Evolutionary conservation across 2,329 filamentous ascomycete genomes (phyloP), one percentile per base, ranked within the genome.

Genomic region (Aspergillus fijiensis): DNA sequence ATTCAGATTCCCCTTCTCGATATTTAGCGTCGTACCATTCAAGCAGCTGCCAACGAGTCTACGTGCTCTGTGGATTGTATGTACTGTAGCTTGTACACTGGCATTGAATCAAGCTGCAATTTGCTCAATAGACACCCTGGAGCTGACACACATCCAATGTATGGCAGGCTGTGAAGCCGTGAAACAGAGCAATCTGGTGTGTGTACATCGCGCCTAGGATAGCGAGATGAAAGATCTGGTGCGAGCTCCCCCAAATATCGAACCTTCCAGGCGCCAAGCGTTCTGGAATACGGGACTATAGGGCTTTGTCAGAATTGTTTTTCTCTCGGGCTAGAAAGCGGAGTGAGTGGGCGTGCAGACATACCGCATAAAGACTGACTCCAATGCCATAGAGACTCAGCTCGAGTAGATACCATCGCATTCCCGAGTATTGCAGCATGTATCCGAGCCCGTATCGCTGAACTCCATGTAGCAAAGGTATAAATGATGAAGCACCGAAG

Each of bases 391-490:
- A 66, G 19, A 67, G 55, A 49, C 33, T 31, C 49, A 63, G 60
- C 57, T 67, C 65, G 25, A 61, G 54, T 14, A 67, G 60, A 57
- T 62, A 66, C 60, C 60, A 65, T 39, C 58, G 58, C 57, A 66
- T 63, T 52, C 65, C 65, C 33, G 60, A 61, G 58, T 64, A 62
- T 31, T 63, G 58, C 29, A 53, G 27, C 60, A 63, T 60, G 27
- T 63, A 56, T 33, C 55, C 27, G 31, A 60, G 49, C 50, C 57
- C 59, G 29, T 56, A 50, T 49, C 39, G 54, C 25, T 49, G 54
- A 23, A 56, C 45, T 56, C 54, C 54, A 56, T 56, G 54, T 21
- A 56, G 45, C 45, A 56, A 29, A 23, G 54, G 45, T 48, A 56
- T 50, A 35, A 49, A 56, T n/a, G 54, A 48, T 49, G 42, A 56